Conservation (phyloP, 768 basidiomycete genomes). For the Psilocybe cubensis region DNA sequence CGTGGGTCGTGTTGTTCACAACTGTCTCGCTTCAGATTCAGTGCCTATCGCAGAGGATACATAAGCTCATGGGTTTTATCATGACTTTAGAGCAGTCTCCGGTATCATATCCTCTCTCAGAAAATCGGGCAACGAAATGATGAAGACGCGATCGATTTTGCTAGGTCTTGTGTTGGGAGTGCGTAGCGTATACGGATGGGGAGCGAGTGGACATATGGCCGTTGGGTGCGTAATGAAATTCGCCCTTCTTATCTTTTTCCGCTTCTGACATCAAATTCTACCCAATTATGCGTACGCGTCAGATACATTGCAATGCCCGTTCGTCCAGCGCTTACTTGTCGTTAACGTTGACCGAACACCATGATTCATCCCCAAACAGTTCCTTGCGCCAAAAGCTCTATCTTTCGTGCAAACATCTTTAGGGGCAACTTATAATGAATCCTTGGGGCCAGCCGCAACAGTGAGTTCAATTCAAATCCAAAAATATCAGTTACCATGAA, state of each 20-base stretch:
- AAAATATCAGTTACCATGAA: too few species aligned
- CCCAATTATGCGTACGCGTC: background rate
- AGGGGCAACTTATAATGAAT: slow-evolving; percentile 43
- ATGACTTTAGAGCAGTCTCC: too few species aligned
- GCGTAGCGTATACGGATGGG: slow-evolving; percentile 39
- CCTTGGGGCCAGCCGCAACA: slow-evolving; percentile 52
- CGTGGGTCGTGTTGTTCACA: background rate
- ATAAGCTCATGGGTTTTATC: background rate
- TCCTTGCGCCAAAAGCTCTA: slow-evolving; percentile 50
- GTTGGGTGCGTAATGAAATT: slow-evolving; percentile 36
- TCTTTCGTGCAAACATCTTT: slow-evolving; percentile 49
- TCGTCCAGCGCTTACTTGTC: background rate
- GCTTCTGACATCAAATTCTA: background rate
- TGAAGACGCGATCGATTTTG: background rate
- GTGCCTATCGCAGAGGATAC: background rate
- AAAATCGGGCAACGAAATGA: background rate
- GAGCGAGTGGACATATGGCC: slow-evolving; percentile 45
- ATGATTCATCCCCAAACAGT: slow-evolving; percentile 31
- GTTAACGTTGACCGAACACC: background rate
- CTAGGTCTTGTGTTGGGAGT: background rate
- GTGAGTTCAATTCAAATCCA: slow-evolving; percentile 27
- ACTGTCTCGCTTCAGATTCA: background rate
- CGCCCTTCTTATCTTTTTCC: background rate
- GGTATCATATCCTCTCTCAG: background rate
- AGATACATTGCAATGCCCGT: slow-evolving; percentile 49